phyloP scores from a whole-genome alignment of 2,329 filamentous ascomycete species.

The Trichoderma arundinaceum region DNA sequence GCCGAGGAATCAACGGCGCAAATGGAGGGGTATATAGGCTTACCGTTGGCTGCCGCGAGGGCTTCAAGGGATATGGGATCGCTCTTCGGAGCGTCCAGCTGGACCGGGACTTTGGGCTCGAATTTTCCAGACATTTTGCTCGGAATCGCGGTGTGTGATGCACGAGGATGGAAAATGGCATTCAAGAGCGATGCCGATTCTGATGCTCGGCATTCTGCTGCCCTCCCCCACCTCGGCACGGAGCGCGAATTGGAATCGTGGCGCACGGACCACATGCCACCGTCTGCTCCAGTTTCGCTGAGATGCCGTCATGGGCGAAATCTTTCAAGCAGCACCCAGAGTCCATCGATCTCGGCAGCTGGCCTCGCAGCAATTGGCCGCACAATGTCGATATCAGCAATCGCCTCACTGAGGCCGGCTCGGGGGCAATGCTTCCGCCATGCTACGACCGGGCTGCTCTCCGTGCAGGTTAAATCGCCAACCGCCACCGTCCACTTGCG shows the following conservation, averaged over 20 bases:
- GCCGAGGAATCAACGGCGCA: not conserved
- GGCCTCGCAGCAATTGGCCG: not conserved
- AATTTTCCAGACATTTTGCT: constrained; percentile 67
- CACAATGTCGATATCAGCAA: constrained; percentile 44
- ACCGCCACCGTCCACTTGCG: constrained; percentile 40
- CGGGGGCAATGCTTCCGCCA: constrained; percentile 41
- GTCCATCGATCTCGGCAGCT: too few species aligned
- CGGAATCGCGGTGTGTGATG: not conserved
- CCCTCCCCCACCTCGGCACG: constrained; percentile 29
- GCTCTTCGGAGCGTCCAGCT: constrained; percentile 82
- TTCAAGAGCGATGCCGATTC: not conserved
- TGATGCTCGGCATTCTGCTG: constrained; percentile 1
- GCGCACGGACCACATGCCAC: constrained; percentile 33
- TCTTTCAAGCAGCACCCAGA: not conserved
- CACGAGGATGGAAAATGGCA: too few species aligned
- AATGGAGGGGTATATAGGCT: constrained; percentile 38
- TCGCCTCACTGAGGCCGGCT: constrained; percentile 46
- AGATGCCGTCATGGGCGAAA: constrained; percentile 29
- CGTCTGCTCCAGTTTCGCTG: constrained; percentile 6
- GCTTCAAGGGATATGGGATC: constrained; percentile 83
- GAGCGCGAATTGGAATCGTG: constrained; percentile 1
- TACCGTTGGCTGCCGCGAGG: constrained; percentile 83
- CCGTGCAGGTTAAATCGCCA: constrained; percentile 42
- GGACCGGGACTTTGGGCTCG: constrained; percentile 76
- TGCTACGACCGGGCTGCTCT: constrained; percentile 42